Conservation (phyloP, 2,329 filamentous ascomycete genomes). For the Phoma sp. region DNA sequence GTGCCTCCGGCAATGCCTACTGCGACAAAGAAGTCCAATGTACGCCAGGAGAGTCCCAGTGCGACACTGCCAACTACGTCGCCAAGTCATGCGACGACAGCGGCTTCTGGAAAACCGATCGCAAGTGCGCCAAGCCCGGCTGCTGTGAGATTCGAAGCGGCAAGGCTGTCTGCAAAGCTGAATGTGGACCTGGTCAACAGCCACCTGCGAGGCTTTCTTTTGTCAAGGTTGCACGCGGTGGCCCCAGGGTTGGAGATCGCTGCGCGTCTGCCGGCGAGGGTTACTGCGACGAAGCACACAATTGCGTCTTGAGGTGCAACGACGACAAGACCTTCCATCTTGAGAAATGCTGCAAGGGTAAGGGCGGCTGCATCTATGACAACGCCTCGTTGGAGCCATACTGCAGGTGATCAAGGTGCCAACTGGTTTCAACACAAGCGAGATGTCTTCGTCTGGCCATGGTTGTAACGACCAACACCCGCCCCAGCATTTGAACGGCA, state of each 20-base stretch:
- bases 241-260: neutral
- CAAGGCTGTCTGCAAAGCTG: constrained; percentile 12
- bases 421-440: neutral
- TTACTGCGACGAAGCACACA: neutral
- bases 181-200: constrained; percentile 1
- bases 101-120: constrained; percentile 7
- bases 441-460: neutral
- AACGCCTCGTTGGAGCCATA: neutral
- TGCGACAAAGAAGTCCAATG: constrained; percentile 4
- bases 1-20: constrained; percentile 3
- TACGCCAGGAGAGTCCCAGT: constrained; percentile 1
- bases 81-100: constrained; percentile 3
- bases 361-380: neutral
- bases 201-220: neutral
- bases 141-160: constrained; percentile 9
- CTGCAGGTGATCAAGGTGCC: neutral
- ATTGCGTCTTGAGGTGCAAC: neutral
- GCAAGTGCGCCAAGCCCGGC: constrained; percentile 17
- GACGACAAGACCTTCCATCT: neutral
- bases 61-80: constrained; percentile 5
- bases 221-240: neutral
- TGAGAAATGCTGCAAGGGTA: neutral
- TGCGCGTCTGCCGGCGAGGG: neutral
- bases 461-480: neutral
- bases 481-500: neutral